Evolutionary conservation across 2,329 filamentous ascomycete species (phyloP).

Genomic region (Penicillium italicum): DNA sequence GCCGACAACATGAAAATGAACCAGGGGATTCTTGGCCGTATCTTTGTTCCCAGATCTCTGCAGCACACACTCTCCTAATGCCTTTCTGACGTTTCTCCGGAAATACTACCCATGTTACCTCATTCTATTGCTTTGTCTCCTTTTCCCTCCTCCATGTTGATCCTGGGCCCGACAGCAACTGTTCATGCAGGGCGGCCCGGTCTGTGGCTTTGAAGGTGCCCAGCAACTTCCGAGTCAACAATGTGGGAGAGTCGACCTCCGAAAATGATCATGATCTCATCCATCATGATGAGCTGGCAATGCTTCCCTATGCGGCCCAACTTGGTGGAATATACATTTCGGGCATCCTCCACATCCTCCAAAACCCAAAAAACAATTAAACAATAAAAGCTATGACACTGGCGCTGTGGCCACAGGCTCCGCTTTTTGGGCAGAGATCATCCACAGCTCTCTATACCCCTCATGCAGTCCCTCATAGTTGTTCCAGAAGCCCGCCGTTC

Average conservation of each 20-base stretch:
- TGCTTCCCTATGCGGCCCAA: constrained; percentile 13
- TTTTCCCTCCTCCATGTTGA: not conserved
- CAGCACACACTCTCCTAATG: not conserved
- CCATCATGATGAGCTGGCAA: constrained; percentile 12
- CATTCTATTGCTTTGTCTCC: not conserved
- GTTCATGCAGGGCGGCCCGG: constrained; percentile 32
- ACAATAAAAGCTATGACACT: constrained; percentile 4
- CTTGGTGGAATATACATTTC: not conserved
- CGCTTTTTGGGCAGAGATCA: constrained; percentile 23
- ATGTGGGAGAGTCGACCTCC: not conserved
- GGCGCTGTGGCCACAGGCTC: constrained; percentile 10
- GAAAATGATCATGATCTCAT: constrained; percentile 4
- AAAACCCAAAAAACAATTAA: not conserved
- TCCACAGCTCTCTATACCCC: constrained; percentile 12
- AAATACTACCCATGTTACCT: not conserved
- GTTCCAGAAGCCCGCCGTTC: constrained; percentile 22
- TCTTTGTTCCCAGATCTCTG: constrained; percentile 8
- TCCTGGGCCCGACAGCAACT: constrained; percentile 13
- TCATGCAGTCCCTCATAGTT: constrained; percentile 20
- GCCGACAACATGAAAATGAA: not conserved
- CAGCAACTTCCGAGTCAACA: constrained; percentile 2
- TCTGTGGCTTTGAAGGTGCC: constrained; percentile 12
- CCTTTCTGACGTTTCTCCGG: not conserved
- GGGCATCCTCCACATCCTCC: not conserved
- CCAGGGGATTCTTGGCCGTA: constrained; percentile 6